Evolutionary conservation across 208 protist genomes (phyloP), one percentile per base, ranked within the genome.

Genomic region (Crithidia fasciculata): DNA sequence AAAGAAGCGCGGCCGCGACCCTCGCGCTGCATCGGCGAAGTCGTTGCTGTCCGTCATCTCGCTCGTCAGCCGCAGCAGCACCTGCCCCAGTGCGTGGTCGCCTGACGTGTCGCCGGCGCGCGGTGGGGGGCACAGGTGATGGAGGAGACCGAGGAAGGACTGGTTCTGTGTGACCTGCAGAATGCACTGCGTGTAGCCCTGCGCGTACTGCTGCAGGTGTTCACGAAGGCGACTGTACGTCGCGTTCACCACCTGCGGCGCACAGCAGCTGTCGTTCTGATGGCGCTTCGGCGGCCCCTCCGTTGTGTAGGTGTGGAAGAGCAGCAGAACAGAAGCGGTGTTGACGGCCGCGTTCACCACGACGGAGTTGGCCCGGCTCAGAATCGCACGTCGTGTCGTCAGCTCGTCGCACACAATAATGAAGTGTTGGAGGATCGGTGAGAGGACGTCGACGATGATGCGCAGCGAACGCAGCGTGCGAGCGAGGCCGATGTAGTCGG

Each of bases 341-440:
- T 92, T 92, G 28, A 94, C 52, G 19, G 90, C 90, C 43, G 90
- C 82, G 76, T 96, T 96, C 47, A 94, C 65, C n/a, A 92, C 83
- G 45, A 84, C 82, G 13, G 86, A 89, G 73, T 93, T 91, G 13
- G 88, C 92, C 50, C 84, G 85, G 45, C 90, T 91, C 15, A 96
- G 71, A 18, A 88, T 80, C 9, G 85, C 82, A 9, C 92, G 89
- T 19, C 81, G 83, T 5, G 82, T 74, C 37, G 74, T 74, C 18
- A 96, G 80, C 15, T 75, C 72, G 13, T 88, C 80, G 75, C 87
- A 93, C 18, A 84, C 86, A 37, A 96, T 78, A n/a, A 94, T 58
- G 75, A 94, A 94, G 76, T 96, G 92, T 74, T 96, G 92, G 49
- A 96, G 78, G 28, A 90, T 61, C 0, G 92, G 92, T 16, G 85